phyloP scores from a whole-genome alignment of 495 filamentous ascomycete genomes.

The Jackrogersella multiformis region DNA sequence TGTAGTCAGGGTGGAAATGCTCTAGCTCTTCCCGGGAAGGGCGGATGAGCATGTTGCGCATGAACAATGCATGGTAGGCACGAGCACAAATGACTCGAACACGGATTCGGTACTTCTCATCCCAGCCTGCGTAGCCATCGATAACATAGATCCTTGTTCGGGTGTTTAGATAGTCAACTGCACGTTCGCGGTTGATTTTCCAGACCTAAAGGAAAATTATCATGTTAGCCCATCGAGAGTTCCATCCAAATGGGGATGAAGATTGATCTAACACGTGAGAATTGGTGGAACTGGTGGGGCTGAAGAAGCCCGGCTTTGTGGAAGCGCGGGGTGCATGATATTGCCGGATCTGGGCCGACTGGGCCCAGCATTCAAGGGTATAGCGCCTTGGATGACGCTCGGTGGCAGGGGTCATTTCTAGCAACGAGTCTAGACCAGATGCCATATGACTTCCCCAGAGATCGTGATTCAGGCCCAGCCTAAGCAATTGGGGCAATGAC shows the following conservation, averaged over 20 bases:
- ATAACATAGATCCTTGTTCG: slow-evolving; percentile 98
- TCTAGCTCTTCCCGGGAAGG: slow-evolving; percentile 88
- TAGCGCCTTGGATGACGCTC: slow-evolving; percentile 44
- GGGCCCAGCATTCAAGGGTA: slow-evolving; percentile 24
- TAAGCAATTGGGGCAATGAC: slow-evolving; percentile 18
- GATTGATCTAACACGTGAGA: slow-evolving; percentile 38
- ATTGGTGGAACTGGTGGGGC: slow-evolving; percentile 25
- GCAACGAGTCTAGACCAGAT: slow-evolving; percentile 21
- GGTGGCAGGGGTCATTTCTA: slow-evolving; percentile 44
- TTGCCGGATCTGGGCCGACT: slow-evolving; percentile 41
- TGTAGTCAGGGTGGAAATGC: slow-evolving; percentile 98
- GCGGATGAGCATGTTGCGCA: slow-evolving; percentile 99
- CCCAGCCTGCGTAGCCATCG: slow-evolving; percentile 98
- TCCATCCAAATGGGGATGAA: slow-evolving; percentile 36
- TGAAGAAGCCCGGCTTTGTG: slow-evolving; percentile 27
- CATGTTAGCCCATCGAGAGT: slow-evolving; percentile 17
- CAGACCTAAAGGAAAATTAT: slow-evolving; percentile 73
- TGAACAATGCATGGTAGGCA: slow-evolving; percentile 99
- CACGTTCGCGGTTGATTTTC: slow-evolving; percentile 99
- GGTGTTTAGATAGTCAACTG: slow-evolving; percentile 98
- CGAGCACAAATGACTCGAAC: slow-evolving; percentile 98
- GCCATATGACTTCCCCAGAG: slow-evolving; percentile 26
- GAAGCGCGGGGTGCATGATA: slow-evolving; percentile 50
- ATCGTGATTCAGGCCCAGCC: slow-evolving; percentile 15
- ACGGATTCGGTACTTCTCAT: slow-evolving; percentile 96